Percentiles rank a stretch among this genome's conserved stretches.
Evolutionary conservation across 192 early-diverging fungal genomes (phyloP).

Genomic region (Phlyctochytrium arcticum): DNA sequence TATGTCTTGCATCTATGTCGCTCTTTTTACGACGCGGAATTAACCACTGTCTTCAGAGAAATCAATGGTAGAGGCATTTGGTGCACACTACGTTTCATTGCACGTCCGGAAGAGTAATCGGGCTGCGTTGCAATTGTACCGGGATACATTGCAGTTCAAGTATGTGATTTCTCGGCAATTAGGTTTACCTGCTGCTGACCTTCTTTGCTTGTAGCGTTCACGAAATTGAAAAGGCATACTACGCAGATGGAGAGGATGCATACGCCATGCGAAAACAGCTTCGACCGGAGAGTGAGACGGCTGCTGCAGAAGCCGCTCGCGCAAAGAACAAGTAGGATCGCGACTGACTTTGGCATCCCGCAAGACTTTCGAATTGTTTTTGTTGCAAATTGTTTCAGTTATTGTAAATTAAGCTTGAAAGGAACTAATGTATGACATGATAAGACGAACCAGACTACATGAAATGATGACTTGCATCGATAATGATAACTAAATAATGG

Average conservation of each 20-base stretch:
- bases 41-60: slow-evolving; percentile 41
- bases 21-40: neutral
- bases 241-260: slow-evolving; percentile 88
- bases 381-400: too few relatives aligned
- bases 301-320: too few relatives aligned
- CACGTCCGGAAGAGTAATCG: slow-evolving; percentile 93
- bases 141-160: slow-evolving; percentile 87
- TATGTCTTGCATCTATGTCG: slow-evolving; percentile 32
- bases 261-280: slow-evolving; percentile 31
- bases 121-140: slow-evolving; percentile 90
- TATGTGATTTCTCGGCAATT: slow-evolving; percentile 30
- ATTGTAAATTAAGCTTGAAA: too few relatives aligned
- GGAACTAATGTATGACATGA: too few relatives aligned
- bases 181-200: neutral
- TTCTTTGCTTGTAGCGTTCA: slow-evolving; percentile 52
- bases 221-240: slow-evolving; percentile 93
- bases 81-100: slow-evolving; percentile 82
- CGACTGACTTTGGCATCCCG: too few relatives aligned
- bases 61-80: slow-evolving; percentile 86
- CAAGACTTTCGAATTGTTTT: too few relatives aligned
- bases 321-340: too few relatives aligned
- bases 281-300: neutral
- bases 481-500: too few relatives aligned
- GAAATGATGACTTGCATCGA: too few relatives aligned
- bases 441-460: too few relatives aligned